Conservation (phyloP, 2,329 filamentous ascomycete genomes). For the Beauveria australis region DNA sequence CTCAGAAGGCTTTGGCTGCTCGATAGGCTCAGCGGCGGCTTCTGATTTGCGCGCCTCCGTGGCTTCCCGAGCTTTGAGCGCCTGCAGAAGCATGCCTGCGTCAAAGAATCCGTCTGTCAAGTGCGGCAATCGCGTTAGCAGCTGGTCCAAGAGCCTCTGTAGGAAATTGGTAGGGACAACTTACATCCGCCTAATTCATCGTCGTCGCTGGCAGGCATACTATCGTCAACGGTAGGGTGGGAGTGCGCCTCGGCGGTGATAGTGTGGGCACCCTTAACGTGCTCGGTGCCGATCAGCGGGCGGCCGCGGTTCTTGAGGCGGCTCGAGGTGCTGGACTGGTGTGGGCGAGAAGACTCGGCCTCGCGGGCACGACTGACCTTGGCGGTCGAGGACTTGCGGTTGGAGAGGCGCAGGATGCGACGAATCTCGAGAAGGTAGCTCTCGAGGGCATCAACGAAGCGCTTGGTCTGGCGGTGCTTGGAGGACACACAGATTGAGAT, state of each 20-base stretch:
- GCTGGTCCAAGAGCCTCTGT: slow-evolving; percentile 10
- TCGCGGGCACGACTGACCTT: slow-evolving; percentile 46
- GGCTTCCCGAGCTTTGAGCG: slow-evolving; percentile 58
- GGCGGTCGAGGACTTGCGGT: slow-evolving; percentile 32
- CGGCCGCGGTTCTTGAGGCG: slow-evolving; percentile 65
- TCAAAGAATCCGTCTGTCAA: slow-evolving; percentile 91
- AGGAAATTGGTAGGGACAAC: slow-evolving; percentile 27
- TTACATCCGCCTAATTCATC: slow-evolving; percentile 90
- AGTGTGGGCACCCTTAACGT: slow-evolving; percentile 29
- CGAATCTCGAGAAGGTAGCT: slow-evolving; percentile 86
- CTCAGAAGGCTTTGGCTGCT: slow-evolving; percentile 47
- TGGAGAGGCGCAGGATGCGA: slow-evolving; percentile 67
- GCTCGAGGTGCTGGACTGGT: slow-evolving; percentile 17
- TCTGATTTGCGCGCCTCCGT: slow-evolving; percentile 35
- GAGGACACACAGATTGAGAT: slow-evolving; percentile 71
- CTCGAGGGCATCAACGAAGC: slow-evolving; percentile 84
- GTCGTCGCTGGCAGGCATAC: slow-evolving; percentile 66
- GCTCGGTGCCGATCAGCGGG: slow-evolving; percentile 54
- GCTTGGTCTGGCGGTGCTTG: slow-evolving; percentile 87
- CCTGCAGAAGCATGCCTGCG: slow-evolving; percentile 86
- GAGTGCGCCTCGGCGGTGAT: slow-evolving; percentile 28
- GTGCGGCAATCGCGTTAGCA: slow-evolving; percentile 19
- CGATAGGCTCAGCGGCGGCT: slow-evolving; percentile 38
- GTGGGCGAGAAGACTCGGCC: slow-evolving; percentile 36
- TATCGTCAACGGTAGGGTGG: slow-evolving; percentile 58